phyloP scores from a whole-genome alignment of 495 filamentous ascomycete genomes.

The Astrothelium subdiscretum region DNA sequence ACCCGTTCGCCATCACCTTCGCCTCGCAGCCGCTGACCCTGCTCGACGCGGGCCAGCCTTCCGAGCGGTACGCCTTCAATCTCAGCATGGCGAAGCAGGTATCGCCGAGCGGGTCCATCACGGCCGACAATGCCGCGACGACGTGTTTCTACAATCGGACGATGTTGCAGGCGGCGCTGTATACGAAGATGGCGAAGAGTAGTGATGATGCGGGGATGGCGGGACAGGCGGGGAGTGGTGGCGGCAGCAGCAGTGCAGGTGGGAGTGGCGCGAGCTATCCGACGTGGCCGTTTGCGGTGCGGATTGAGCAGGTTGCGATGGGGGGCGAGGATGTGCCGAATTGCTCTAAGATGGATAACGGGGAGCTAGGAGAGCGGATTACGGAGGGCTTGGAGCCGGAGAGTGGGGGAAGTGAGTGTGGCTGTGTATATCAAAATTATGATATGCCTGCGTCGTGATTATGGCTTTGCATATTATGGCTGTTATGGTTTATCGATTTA shows the following conservation, averaged over 20 bases:
- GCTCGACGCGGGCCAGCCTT: constrained; percentile 23
- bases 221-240: neutral
- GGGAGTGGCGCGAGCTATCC: constrained; percentile 10
- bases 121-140: constrained; percentile 18
- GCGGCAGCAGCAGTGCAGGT: constrained; percentile 7
- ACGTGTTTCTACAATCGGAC: constrained; percentile 43
- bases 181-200: constrained; percentile 32
- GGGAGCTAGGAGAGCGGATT: constrained; percentile 11
- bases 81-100: constrained; percentile 34
- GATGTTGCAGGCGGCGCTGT: constrained; percentile 37
- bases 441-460: neutral
- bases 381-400: constrained; percentile 9
- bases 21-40: constrained; percentile 26
- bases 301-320: constrained; percentile 32
- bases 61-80: constrained; percentile 42
- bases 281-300: constrained; percentile 39
- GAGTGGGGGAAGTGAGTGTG: constrained; percentile 14
- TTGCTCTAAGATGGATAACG: constrained; percentile 28
- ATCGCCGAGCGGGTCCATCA: constrained; percentile 27
- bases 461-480: neutral
- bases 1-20: constrained; percentile 39
- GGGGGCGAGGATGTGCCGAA: constrained; percentile 34
- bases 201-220: constrained; percentile 1
- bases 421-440: constrained; percentile 26
- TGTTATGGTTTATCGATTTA: too few species aligned